Evolutionary conservation across 2,329 filamentous ascomycete genomes (phyloP), one percentile per base, ranked within the genome.

Genomic region (Exophiala lecanii-corni): DNA sequence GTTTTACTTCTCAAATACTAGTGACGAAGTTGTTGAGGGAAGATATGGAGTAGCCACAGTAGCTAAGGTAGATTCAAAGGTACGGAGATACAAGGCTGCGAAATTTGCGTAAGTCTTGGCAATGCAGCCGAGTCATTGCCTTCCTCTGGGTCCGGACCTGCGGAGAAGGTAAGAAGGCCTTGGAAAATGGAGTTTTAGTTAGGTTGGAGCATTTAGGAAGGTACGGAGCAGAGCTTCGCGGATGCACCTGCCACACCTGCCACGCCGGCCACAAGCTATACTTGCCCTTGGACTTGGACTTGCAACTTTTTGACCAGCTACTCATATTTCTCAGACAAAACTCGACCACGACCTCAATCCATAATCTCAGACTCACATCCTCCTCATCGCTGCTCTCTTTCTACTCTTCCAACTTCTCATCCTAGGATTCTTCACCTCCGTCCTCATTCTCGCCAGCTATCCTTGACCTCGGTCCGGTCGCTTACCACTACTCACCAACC

Each of bases 391-490:
- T 26, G 12, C 51, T 47, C 55, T 49, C 47, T 38, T 40, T 39
- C 47, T 50, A 31, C 23, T 26, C 23, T 26, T 26, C 12, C 23
- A 26, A 26, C 23, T 26, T 12, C 23, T 26, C n/a, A n/a, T n/a
- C n/a, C n/a, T n/a, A n/a, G n/a, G n/a, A 46, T 36, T 30, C 43
- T 38, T 38, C 43, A 48, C 50, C 56, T 53, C 48, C 47, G 45
- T 56, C 32, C 15, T 21, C 18, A 32, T 19, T 30, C 43, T 23
- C 58, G 55, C 57, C 55, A 57, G 55, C 57, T 51, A 47, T 53
- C 31, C 58, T 35, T 37, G 48, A 51, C 50, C 55, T 58, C 57
- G 53, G 55, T 57, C 58, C 50, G 53, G 55, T 49, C 45, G 36
- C 25, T 51, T 51, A 37, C 39, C 43, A 41, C 41, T 39, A 40